Evolutionary conservation across 2,329 filamentous ascomycete species (phyloP), one percentile per base, ranked within the genome.

Genomic region (Cladophialophora exuberans): DNA sequence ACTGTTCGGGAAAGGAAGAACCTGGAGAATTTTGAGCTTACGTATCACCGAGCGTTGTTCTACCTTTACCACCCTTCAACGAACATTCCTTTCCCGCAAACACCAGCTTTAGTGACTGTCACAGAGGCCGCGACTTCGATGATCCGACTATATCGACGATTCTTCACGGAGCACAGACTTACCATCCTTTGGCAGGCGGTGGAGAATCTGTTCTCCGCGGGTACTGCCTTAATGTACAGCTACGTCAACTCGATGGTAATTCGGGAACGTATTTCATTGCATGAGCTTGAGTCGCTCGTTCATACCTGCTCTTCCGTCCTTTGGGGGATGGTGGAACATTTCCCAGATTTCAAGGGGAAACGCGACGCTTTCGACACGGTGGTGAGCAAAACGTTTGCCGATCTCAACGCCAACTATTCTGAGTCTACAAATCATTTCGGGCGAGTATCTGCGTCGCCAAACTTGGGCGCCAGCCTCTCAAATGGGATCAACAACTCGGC

Each of bases 311-410:
- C 62, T 3, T 53, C 61, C 13, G 59, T 60, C 10, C 59, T 64
- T 2, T 63, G 62, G 61, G 62, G 54, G 3, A 62, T 64, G 61
- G 61, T 63, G 7, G 61, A 62, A 47, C 51, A 58, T n/a, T 63
- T 64, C 44, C 62, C 62, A 9, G 49, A 58, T 10, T 56, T 57
- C 46, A 59, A 58, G 50, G 61, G 47, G 1, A 64, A 60, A 46
- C 53, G 62, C 6, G 62, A 64, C 35, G 54, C 59, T 20, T 61
- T 59, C 50, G 57, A 57, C 28, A 22, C 43, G 2, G 48, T 52
- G 35, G 52, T 47, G 25, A 56, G 46, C 13, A 51, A 25, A 11
- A 44, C 48, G 1, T 23, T 59, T 3, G 47, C 45, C n/a, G 52
- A 55, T 20, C 52, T 55, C 28, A 31, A 31, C 9, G 20, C 15